Conservation (phyloP, 352 stramenopile genomes). For the Paralagenidium karlingii region DNA sequence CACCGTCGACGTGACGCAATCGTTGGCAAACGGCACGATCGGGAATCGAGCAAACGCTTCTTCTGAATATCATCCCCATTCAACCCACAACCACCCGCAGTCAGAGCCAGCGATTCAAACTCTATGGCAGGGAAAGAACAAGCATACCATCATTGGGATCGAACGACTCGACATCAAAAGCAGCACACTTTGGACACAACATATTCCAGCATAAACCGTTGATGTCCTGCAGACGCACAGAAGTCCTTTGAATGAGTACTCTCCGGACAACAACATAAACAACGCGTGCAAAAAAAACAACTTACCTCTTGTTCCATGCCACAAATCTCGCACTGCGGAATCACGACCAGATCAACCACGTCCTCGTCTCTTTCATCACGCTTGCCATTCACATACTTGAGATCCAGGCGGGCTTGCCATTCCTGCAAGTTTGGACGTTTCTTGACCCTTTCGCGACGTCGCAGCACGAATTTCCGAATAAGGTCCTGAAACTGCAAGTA, state of each 20-base stretch:
- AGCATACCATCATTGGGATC: slow-evolving; percentile 16
- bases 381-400: slow-evolving; percentile 37
- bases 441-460: slow-evolving; percentile 70
- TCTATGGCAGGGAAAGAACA: neutral
- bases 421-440: slow-evolving; percentile 74
- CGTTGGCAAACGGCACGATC: slow-evolving; percentile 27
- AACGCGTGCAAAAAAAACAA: neutral
- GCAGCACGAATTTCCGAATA: slow-evolving; percentile 75
- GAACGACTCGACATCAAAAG: slow-evolving; percentile 51
- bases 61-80: slow-evolving; percentile 2
- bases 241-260: neutral
- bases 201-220: slow-evolving; percentile 67
- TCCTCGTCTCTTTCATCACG: slow-evolving; percentile 38
- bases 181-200: slow-evolving; percentile 44
- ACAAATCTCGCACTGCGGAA: slow-evolving; percentile 70
- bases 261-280: neutral
- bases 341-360: slow-evolving; percentile 52
- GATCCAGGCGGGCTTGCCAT: slow-evolving; percentile 57
- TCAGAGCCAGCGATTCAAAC: neutral
- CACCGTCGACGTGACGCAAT: slow-evolving; percentile 40
- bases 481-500: slow-evolving; percentile 78
- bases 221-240: slow-evolving; percentile 19
- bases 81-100: neutral
- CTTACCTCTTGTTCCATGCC: slow-evolving; percentile 71
- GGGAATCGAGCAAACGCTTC: slow-evolving; percentile 43